Percentiles rank a stretch among this genome's conserved stretches.
phyloP scores from a whole-genome alignment of 23 red algal species.

The Gracilaria gracilis region DNA sequence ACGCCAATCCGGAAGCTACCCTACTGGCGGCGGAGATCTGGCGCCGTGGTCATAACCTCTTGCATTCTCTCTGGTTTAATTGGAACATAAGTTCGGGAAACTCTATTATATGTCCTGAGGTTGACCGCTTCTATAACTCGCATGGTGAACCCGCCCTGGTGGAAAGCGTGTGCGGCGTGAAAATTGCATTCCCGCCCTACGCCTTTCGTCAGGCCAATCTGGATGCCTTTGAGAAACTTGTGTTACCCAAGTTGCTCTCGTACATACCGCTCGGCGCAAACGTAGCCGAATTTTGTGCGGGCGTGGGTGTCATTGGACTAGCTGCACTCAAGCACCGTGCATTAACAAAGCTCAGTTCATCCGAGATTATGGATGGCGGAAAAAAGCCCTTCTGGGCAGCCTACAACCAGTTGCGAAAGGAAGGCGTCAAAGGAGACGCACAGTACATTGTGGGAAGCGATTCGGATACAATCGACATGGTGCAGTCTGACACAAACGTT shows the following conservation, averaged over 20 bases:
- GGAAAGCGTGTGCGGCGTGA: slow-evolving; percentile 53
- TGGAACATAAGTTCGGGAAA: slow-evolving; percentile 65
- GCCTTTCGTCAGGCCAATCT: slow-evolving; percentile 84
- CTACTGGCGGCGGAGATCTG: slow-evolving; percentile 49
- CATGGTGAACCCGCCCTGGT: slow-evolving; percentile 27
- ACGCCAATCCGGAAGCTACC: slow-evolving; percentile 26
- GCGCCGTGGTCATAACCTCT: slow-evolving; percentile 16
- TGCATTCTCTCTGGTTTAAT: slow-evolving; percentile 78
- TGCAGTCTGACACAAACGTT: slow-evolving; percentile 56
- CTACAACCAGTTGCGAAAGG: neutral
- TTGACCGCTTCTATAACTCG: slow-evolving; percentile 49
- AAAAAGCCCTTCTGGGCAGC: slow-evolving; percentile 62
- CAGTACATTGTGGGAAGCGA: slow-evolving; percentile 64
- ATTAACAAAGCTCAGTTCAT: slow-evolving; percentile 45
- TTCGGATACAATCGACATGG: slow-evolving; percentile 52
- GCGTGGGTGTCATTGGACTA: slow-evolving; percentile 86
- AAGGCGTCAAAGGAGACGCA: slow-evolving; percentile 15
- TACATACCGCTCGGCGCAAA: slow-evolving; percentile 50
- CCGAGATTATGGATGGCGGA: slow-evolving; percentile 66
- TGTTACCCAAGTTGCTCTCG: slow-evolving; percentile 51
- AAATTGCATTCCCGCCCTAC: slow-evolving; percentile 63
- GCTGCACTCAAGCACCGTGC: slow-evolving; percentile 42
- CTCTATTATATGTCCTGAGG: slow-evolving; percentile 51
- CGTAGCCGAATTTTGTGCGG: slow-evolving; percentile 89
- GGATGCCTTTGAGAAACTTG: slow-evolving; percentile 78